Base-by-base conservation (phyloP, 805 yeast genomes). In the Yarrowia deformans region DNA sequence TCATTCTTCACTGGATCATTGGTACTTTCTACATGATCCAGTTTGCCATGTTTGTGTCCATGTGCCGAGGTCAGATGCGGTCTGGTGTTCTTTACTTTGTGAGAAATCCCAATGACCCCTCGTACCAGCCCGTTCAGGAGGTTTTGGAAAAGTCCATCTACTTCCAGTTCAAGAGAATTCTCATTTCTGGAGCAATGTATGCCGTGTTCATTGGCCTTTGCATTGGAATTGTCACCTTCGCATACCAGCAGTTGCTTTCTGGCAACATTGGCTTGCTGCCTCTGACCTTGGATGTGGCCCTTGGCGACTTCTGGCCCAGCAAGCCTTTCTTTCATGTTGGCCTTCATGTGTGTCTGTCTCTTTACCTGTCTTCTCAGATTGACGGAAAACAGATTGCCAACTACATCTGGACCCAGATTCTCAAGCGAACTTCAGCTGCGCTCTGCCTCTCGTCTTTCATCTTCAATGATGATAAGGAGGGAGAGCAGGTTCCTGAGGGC, bases 101-200 rank as follows among this genome's bases (percentile, higher is more conserved):
- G 70, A 85, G 97, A 73, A 92, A 97, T 29, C 97, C 97, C 5
- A 97, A 93, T 73, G 98, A 95, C 76, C 97, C 97, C 48, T 90
- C 91, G 73, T 88, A 92, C 56, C 87, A 94, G 72, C 85, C 95
- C 13, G 84, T 94, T 50, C 94, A 92, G 72, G 97, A 93, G 76
- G 95, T 97, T 0, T 78, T 95, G 67, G 89, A 90, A 70, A 87
- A 90, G 72, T 90, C 97, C 0, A 84, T 94, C 74, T 72, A 78
- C 9, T 80, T 89, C 56, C 98, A 95, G 76, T 71, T 93, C 29
- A 86, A 89, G 37, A 83, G 97, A 71, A 88, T 93, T 39, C 82
- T 83, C 2, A 78, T 91, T 35, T 90, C 97, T 37, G 94, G 88
- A 19, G 81, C 86, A 55, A 90, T 91, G 19, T 78, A 78, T 68